Evolutionary conservation across 2,329 filamentous ascomycete genomes (phyloP).

Genomic region (Xylaria sp.): DNA sequence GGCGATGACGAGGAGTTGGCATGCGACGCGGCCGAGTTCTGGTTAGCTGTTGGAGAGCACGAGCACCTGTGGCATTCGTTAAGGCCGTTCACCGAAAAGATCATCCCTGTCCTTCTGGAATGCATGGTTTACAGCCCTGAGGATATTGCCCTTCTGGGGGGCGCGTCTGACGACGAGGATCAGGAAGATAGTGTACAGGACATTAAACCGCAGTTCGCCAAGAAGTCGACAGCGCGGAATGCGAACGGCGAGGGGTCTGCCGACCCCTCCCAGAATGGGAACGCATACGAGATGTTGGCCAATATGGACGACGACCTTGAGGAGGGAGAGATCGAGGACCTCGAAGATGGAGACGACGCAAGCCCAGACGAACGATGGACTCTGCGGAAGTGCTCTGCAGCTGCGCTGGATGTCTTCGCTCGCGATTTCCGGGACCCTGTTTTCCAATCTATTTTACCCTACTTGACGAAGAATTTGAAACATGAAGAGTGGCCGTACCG

Average conservation of each 20-base stretch:
- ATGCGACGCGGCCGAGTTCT: constrained; percentile 95
- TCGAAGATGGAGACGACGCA: constrained; percentile 73
- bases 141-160: constrained; percentile 83
- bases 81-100: constrained; percentile 76
- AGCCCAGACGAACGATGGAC: constrained; percentile 95
- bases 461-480: constrained; percentile 85
- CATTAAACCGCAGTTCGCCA: constrained; percentile 90
- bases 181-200: constrained; percentile 88
- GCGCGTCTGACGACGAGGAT: constrained; percentile 86
- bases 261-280: constrained; percentile 55
- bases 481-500: constrained; percentile 89
- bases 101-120: constrained; percentile 86
- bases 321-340: constrained; percentile 84
- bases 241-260: constrained; percentile 58
- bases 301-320: constrained; percentile 75
- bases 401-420: constrained; percentile 91
- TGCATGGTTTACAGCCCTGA: constrained; percentile 98
- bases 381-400: constrained; percentile 93
- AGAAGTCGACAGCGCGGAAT: constrained; percentile 61
- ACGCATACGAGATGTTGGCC: constrained; percentile 57
- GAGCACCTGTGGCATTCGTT: constrained; percentile 75
- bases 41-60: constrained; percentile 91
- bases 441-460: constrained; percentile 90
- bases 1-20: constrained; percentile 87
- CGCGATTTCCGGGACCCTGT: constrained; percentile 86